A percentile compares a stretch with the other conserved stretches of the same genome.
Evolutionary conservation across 805 yeast genomes (phyloP).

Genomic region (Nematodospora valgi): DNA sequence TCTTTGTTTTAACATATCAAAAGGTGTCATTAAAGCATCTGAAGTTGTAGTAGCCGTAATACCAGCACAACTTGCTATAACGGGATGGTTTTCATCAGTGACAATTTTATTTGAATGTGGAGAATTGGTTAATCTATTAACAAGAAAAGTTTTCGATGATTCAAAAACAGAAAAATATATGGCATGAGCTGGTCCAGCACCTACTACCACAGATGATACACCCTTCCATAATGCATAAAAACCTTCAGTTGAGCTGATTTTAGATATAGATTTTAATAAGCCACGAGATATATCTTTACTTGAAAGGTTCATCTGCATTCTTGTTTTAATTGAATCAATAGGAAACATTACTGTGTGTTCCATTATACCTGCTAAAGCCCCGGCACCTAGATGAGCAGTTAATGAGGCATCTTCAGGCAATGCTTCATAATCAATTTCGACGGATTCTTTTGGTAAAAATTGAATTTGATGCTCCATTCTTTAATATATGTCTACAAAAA

Average conservation of each 20-base stretch:
- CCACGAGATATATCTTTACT: constrained; percentile 26
- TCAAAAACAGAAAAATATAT: constrained; percentile 95
- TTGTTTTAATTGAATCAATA: constrained; percentile 90
- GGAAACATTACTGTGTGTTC: constrained; percentile 98
- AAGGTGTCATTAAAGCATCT: constrained; percentile 96
- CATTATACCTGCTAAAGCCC: constrained; percentile 99
- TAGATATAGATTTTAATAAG: constrained; percentile 64
- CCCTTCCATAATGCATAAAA: constrained; percentile 90
- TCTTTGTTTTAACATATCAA: constrained; percentile 91
- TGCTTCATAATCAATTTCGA: constrained; percentile 84
- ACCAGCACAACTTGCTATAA: constrained; percentile 84
- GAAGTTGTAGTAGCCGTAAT: constrained; percentile 89
- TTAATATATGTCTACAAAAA: not conserved
- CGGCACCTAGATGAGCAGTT: constrained; percentile 80
- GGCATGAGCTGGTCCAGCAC: constrained; percentile 99
- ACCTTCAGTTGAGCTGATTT: constrained; percentile 85
- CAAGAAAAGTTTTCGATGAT: constrained; percentile 60
- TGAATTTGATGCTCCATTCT: constrained; percentile 22
- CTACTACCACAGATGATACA: constrained; percentile 82
- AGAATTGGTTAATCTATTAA: constrained; percentile 35
- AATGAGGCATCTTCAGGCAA: constrained; percentile 84
- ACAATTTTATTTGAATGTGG: constrained; percentile 39
- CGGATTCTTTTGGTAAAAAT: constrained; percentile 27
- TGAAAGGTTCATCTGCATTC: constrained; percentile 68
- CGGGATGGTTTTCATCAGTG: constrained; percentile 69